Evolutionary conservation across 2,329 filamentous ascomycete species (phyloP).

Genomic region (Aureobasidium leucospermi): DNA sequence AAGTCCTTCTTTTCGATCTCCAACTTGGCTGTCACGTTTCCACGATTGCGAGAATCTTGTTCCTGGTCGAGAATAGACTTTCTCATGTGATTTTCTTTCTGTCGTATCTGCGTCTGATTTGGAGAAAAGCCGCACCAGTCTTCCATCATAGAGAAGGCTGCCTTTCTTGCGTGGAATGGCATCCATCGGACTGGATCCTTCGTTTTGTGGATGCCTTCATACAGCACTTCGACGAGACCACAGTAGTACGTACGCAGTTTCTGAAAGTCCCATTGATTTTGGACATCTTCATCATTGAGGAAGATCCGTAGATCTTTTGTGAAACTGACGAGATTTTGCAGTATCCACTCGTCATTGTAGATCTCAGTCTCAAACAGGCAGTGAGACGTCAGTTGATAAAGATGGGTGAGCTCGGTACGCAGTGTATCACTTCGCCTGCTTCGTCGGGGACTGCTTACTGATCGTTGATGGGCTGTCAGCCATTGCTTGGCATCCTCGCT

Average conservation of each 20-base stretch:
- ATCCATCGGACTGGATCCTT: constrained; percentile 88
- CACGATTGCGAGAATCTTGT: constrained; percentile 61
- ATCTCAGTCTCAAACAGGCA: constrained; percentile 74
- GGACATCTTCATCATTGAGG: constrained; percentile 87
- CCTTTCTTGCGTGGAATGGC: constrained; percentile 93
- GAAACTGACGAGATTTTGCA: constrained; percentile 82
- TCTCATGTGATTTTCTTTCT: constrained; percentile 79
- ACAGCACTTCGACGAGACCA: constrained; percentile 84
- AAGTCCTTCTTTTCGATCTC: constrained; percentile 96
- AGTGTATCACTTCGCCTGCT: constrained; percentile 80
- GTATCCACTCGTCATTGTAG: constrained; percentile 71
- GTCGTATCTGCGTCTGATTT: constrained; percentile 74
- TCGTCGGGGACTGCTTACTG: constrained; percentile 70
- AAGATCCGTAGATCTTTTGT: constrained; percentile 90
- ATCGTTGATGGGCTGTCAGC: constrained; percentile 69
- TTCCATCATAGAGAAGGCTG: constrained; percentile 93
- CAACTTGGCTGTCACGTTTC: constrained; percentile 77
- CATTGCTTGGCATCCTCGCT: constrained; percentile 82
- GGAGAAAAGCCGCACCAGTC: constrained; percentile 98
- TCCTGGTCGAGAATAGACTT: constrained; percentile 78
- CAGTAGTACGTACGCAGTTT: constrained; percentile 89
- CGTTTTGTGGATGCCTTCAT: constrained; percentile 81
- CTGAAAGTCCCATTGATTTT: constrained; percentile 91
- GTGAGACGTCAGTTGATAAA: constrained; percentile 88
- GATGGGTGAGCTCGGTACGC: constrained; percentile 89